A percentile compares a stretch with the other conserved stretches of the same genome.
phyloP scores from a whole-genome alignment of 352 stramenopile species.

The Phytophthora nicotianae region DNA sequence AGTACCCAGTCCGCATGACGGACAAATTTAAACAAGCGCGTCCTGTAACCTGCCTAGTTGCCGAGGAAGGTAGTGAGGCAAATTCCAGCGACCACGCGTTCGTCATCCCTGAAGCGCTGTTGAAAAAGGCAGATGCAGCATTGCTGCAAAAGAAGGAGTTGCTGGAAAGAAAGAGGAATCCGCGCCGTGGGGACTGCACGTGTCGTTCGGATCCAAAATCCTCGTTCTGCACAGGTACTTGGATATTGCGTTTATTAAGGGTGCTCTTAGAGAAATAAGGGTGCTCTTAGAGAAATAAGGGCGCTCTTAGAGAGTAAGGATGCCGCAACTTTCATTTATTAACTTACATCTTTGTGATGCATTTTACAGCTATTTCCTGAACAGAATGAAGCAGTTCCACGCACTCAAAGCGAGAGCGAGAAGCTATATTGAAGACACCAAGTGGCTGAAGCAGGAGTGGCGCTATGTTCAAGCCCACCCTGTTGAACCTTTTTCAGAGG shows the following conservation, averaged over 20 bases:
- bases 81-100: not conserved
- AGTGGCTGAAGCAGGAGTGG: not conserved
- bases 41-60: not conserved
- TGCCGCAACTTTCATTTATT: not conserved
- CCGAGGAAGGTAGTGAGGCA: not conserved
- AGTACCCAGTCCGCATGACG: not conserved
- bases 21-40: not conserved
- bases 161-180: not conserved
- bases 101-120: not conserved
- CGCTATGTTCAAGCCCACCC: not conserved
- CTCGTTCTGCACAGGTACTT: not conserved
- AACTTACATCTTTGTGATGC: not conserved
- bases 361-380: not conserved
- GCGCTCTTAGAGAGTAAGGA: not conserved
- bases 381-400: slow-evolving; percentile 1
- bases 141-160: not conserved
- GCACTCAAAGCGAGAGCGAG: not conserved
- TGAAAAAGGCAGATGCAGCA: not conserved
- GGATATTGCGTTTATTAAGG: not conserved
- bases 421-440: not conserved
- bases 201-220: not conserved
- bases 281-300: not conserved
- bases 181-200: not conserved
- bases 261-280: not conserved
- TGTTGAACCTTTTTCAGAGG: not conserved